Evolutionary conservation across 139 green algal genomes (phyloP).

Genomic region (Pycnococcus provasolii): DNA sequence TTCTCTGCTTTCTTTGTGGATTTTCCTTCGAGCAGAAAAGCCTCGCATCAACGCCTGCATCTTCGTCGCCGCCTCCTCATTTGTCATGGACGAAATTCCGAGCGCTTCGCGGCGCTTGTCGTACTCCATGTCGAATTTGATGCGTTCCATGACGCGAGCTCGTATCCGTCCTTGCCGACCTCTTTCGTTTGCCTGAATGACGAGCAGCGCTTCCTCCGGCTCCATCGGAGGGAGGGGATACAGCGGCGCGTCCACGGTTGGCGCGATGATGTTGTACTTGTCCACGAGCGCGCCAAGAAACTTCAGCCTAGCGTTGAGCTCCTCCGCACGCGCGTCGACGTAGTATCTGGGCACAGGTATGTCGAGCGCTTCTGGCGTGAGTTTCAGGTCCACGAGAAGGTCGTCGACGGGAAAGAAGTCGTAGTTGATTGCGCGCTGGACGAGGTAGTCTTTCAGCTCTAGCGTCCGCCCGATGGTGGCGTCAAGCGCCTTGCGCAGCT

Average conservation of each 20-base stretch:
- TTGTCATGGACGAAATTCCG: slow-evolving; percentile 35
- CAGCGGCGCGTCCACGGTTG: slow-evolving; percentile 13
- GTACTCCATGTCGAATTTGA: slow-evolving; percentile 7
- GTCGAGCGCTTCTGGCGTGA: slow-evolving; percentile 67
- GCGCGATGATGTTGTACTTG: slow-evolving; percentile 53
- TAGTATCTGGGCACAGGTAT: slow-evolving; percentile 70
- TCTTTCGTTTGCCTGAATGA: slow-evolving; percentile 60
- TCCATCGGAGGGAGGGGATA: slow-evolving; percentile 31
- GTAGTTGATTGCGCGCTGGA: slow-evolving; percentile 22
- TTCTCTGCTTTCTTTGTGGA: slow-evolving; percentile 25
- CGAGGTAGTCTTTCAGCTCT: slow-evolving; percentile 46
- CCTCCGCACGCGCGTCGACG: slow-evolving; percentile 50
- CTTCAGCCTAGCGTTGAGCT: slow-evolving; percentile 61
- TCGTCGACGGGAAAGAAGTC: slow-evolving; percentile 70
- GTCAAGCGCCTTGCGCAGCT: slow-evolving; percentile 63
- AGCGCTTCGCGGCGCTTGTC: slow-evolving; percentile 11
- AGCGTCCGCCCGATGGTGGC: slow-evolving; percentile 66
- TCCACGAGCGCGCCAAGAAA: slow-evolving; percentile 63
- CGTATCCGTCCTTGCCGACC: slow-evolving; percentile 53
- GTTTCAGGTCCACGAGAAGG: slow-evolving; percentile 64
- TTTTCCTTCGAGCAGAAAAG: slow-evolving; percentile 42
- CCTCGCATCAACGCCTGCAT: slow-evolving; percentile 60
- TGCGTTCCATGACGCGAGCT: slow-evolving; percentile 28
- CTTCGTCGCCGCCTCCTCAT: slow-evolving; percentile 50
- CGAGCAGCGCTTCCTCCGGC: slow-evolving; percentile 49